Percentiles rank a stretch among this genome's conserved stretches.
Evolutionary conservation across 441 rosid genomes (phyloP).

Genomic region (Populus hybrid): DNA sequence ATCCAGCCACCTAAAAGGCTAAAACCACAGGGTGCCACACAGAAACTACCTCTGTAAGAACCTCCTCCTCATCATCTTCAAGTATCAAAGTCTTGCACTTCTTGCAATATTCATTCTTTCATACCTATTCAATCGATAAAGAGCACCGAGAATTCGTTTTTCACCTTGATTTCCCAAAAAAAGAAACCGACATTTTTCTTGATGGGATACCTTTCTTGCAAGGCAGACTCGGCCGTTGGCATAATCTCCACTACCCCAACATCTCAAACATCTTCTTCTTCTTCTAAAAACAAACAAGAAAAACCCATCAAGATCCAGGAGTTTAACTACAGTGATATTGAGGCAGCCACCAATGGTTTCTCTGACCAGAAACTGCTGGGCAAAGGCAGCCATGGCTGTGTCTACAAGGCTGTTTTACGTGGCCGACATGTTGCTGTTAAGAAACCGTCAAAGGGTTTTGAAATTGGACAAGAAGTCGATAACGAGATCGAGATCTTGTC

Average conservation of each 20-base stretch:
- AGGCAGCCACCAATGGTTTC: constrained; percentile 92
- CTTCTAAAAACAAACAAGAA: constrained; percentile 39
- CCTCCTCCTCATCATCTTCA: not conserved
- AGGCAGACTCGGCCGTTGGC: constrained; percentile 67
- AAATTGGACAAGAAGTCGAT: constrained; percentile 63
- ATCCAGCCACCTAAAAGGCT: not conserved
- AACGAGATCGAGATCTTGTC: constrained; percentile 96
- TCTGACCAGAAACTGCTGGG: constrained; percentile 72
- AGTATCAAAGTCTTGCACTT: not conserved
- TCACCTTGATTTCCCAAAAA: not conserved
- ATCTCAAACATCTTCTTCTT: constrained; percentile 35
- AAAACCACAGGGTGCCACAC: not conserved
- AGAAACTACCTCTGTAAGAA: not conserved
- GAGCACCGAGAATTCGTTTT: constrained; percentile 5
- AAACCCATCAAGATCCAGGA: constrained; percentile 73
- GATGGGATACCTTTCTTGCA: constrained; percentile 64
- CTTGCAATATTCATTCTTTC: not conserved
- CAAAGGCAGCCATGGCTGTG: constrained; percentile 92
- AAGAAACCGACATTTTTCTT: not conserved
- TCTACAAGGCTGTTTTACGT: constrained; percentile 80
- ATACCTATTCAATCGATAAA: not conserved
- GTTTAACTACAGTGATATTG: constrained; percentile 77
- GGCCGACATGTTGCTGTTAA: constrained; percentile 87
- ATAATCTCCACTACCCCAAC: constrained; percentile 23
- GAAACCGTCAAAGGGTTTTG: constrained; percentile 64